phyloP scores from a whole-genome alignment of 2,329 filamentous ascomycete genomes.

The Colletotrichum tamarilloi region DNA sequence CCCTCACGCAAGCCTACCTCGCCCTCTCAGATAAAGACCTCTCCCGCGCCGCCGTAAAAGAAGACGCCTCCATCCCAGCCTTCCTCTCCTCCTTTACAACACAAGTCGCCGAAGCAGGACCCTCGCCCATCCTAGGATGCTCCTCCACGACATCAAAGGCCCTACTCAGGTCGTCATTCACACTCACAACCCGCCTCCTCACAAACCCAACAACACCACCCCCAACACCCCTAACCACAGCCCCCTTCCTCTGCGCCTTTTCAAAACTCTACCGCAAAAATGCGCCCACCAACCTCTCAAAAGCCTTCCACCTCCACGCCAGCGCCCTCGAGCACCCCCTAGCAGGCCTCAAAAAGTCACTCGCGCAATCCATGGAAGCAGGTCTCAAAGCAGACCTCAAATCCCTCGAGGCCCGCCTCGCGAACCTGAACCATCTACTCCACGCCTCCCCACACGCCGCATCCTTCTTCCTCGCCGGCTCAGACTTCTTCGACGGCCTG shows the following conservation, averaged over 20 bases:
- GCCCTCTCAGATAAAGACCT: constrained; percentile 69
- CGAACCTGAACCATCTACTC: constrained; percentile 71
- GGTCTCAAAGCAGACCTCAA: constrained; percentile 67
- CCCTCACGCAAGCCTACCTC: constrained; percentile 74
- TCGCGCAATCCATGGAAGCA: constrained; percentile 73
- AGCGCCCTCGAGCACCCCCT: constrained; percentile 65
- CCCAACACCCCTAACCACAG: constrained; percentile 64
- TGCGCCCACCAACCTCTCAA: constrained; percentile 62
- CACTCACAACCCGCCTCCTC: constrained; percentile 70
- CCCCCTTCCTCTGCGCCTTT: constrained; percentile 76
- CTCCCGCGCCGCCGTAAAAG: constrained; percentile 56
- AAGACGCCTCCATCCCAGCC: constrained; percentile 64
- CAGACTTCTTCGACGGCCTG: constrained; percentile 87
- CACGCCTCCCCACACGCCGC: constrained; percentile 68
- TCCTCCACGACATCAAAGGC: constrained; percentile 46
- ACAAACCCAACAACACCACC: constrained; percentile 50
- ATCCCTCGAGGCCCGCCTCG: constrained; percentile 64
- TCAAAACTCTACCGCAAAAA: constrained; percentile 75
- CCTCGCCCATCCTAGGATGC: constrained; percentile 44
- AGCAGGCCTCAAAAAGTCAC: constrained; percentile 67
- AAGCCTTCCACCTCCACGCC: constrained; percentile 58
- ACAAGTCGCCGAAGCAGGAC: constrained; percentile 58
- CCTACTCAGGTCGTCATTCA: constrained; percentile 73
- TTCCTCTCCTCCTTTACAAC: constrained; percentile 78
- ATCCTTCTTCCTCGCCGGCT: constrained; percentile 80